Conservation (phyloP, 805 yeast genomes). For the Sporopachydermia quercuum region DNA sequence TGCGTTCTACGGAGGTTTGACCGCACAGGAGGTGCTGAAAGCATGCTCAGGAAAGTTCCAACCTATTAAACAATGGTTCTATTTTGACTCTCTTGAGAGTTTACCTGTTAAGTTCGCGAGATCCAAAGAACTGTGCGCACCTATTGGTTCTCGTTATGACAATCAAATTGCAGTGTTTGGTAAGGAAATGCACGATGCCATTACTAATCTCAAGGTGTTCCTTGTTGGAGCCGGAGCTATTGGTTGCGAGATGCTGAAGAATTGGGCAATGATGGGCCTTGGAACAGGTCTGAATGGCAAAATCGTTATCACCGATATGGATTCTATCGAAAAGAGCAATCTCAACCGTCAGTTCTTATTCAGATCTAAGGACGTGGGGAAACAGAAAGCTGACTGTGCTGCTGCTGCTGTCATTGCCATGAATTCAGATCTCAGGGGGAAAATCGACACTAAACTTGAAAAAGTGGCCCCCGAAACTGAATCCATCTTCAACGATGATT, state of each 20-base stretch:
- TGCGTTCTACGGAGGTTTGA: conserved; percentile 85
- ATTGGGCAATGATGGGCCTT: conserved; percentile 94
- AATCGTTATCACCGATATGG: conserved; percentile 81
- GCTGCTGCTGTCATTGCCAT: conserved; percentile 68
- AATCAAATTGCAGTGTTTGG: conserved; percentile 95
- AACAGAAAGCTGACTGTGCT: conserved; percentile 80
- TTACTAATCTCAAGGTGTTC: conserved; percentile 71
- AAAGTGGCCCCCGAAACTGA: conserved; percentile 94
- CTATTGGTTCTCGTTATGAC: conserved; percentile 76
- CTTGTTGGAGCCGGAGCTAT: conserved; percentile 98
- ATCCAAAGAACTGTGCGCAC: conserved; percentile 56
- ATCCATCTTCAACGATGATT: conserved; percentile 63
- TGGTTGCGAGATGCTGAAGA: conserved; percentile 97
- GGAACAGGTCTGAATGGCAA: conserved; percentile 86
- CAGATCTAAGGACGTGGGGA: conserved; percentile 89
- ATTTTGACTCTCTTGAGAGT: conserved; percentile 89
- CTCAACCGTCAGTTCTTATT: conserved; percentile 92
- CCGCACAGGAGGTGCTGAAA: conserved; percentile 93
- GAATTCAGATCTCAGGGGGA: conserved; percentile 74
- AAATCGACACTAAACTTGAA: conserved; percentile 62
- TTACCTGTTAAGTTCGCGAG: conserved; percentile 50
- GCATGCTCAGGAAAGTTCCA: conserved; percentile 90
- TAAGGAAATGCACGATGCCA: conserved; percentile 48
- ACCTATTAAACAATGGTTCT: conserved; percentile 86
- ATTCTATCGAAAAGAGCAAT: conserved; percentile 88